phyloP scores from a whole-genome alignment of 768 basidiomycete genomes.

The Hortiboletus campestris region DNA sequence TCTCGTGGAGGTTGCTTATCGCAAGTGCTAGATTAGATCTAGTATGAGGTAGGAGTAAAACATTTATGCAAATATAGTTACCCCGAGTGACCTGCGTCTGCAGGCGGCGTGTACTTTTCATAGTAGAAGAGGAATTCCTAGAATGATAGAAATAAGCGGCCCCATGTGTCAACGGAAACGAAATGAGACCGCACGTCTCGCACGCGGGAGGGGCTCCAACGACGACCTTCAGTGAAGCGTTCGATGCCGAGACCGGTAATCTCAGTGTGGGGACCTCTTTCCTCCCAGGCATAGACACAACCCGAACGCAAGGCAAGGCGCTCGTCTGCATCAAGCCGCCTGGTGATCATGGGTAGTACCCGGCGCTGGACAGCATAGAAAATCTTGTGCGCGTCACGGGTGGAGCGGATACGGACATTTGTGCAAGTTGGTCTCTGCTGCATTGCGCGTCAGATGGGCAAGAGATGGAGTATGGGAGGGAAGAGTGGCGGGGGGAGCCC shows the following conservation, averaged over 20 bases:
- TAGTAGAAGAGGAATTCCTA: slow-evolving; percentile 88
- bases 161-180: neutral
- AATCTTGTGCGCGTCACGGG: slow-evolving; percentile 76
- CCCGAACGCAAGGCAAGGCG: slow-evolving; percentile 49
- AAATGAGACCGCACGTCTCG: slow-evolving; percentile 57
- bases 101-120: slow-evolving; percentile 59
- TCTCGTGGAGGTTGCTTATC: slow-evolving; percentile 55
- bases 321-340: slow-evolving; percentile 77
- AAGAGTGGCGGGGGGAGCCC: neutral
- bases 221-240: slow-evolving; percentile 79
- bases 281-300: slow-evolving; percentile 66
- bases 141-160: slow-evolving; percentile 13
- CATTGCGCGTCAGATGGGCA: slow-evolving; percentile 33
- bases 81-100: slow-evolving; percentile 45
- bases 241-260: slow-evolving; percentile 80
- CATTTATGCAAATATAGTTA: slow-evolving; percentile 22
- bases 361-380: slow-evolving; percentile 69
- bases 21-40: slow-evolving; percentile 28
- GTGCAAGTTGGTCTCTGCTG: slow-evolving; percentile 69
- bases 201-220: slow-evolving; percentile 82
- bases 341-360: slow-evolving; percentile 67
- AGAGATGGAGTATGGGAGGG: slow-evolving; percentile 16
- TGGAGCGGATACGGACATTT: slow-evolving; percentile 72
- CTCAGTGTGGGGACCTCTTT: slow-evolving; percentile 69
- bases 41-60: slow-evolving; percentile 8